Evolutionary conservation across 1,284 basidiomycete species (phyloP).

Genomic region (Naganishia albida): DNA sequence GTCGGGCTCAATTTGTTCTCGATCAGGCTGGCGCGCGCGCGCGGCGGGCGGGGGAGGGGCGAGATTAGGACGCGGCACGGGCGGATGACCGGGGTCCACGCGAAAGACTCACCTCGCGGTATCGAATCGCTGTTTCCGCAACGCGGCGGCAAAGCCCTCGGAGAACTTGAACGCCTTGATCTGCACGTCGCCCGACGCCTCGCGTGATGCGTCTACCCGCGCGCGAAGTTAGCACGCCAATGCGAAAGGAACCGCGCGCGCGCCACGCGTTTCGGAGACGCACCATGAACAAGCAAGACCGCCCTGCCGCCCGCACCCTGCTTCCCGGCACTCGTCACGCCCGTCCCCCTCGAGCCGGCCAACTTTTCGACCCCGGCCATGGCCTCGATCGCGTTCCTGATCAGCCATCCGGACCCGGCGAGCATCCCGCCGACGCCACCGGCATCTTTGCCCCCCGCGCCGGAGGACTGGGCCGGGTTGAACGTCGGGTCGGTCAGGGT

Average conservation of each 20-base stretch:
- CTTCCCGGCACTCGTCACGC: conserved; percentile 51
- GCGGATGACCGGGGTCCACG: too few relatives aligned
- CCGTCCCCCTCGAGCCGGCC: conserved; percentile 26
- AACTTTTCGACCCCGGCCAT: conserved; percentile 64
- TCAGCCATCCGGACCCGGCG: conserved; percentile 80
- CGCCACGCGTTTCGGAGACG: too few relatives aligned
- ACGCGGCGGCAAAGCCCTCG: conserved; percentile 77
- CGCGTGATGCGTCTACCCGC: conserved; percentile 59
- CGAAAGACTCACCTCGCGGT: conserved; percentile 65
- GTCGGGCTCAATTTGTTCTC: conserved; percentile 85
- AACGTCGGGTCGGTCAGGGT: conserved; percentile 29
- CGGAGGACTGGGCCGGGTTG: conserved; percentile 26
- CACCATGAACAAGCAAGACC: conserved; percentile 87
- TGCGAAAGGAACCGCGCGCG: too few relatives aligned
- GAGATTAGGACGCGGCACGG: too few relatives aligned
- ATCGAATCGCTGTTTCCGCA: conserved; percentile 84
- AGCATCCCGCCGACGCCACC: conserved; percentile 29
- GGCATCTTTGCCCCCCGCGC: conserved; percentile 20
- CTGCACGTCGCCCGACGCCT: conserved; percentile 79
- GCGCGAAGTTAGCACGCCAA: too few relatives aligned
- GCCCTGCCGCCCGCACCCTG: conserved; percentile 68
- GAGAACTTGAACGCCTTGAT: conserved; percentile 91
- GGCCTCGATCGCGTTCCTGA: conserved; percentile 83
- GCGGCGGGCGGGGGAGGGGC: conserved; percentile 28
- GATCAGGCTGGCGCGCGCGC: conserved; percentile 75